Evolutionary conservation across 371 early-diverging fungal genomes (phyloP).

Genomic region (Mortierella sp.): DNA sequence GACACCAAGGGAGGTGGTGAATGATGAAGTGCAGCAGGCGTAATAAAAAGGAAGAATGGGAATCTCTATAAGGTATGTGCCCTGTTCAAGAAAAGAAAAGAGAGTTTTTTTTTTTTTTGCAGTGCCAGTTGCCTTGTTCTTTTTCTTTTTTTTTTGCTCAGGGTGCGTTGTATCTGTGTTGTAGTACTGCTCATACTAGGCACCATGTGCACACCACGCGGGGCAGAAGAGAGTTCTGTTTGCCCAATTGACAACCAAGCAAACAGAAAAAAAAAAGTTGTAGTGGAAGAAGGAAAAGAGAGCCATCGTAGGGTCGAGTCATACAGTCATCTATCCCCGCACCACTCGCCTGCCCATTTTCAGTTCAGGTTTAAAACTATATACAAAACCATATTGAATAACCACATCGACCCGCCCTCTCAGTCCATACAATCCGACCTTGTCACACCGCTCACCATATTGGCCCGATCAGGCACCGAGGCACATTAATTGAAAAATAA

Average conservation of each 20-base stretch:
- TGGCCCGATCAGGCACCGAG: conserved; percentile 19
- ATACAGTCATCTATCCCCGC: background rate
- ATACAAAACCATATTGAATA: background rate
- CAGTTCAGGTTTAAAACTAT: background rate
- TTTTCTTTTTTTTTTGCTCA: background rate
- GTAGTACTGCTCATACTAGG: background rate
- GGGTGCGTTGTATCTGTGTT: conserved; percentile 5
- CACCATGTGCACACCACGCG: conserved; percentile 9
- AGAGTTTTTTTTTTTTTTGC: background rate
- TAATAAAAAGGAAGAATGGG: background rate
- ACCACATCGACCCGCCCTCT: background rate
- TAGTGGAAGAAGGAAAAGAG: background rate
- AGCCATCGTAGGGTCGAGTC: background rate
- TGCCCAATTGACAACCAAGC: background rate
- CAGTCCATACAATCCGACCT: background rate
- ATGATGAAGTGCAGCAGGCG: background rate
- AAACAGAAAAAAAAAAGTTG: background rate
- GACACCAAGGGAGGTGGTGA: conserved; percentile 3
- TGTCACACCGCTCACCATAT: conserved; percentile 14
- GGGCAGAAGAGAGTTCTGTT: background rate
- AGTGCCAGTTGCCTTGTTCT: background rate
- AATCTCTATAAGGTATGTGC: background rate
- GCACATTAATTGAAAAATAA: background rate
- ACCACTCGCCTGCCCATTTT: background rate
- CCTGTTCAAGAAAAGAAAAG: background rate